Evolutionary conservation across 805 yeast species (phyloP), one percentile per base, ranked within the genome.

Genomic region (Barnettozyma californica): DNA sequence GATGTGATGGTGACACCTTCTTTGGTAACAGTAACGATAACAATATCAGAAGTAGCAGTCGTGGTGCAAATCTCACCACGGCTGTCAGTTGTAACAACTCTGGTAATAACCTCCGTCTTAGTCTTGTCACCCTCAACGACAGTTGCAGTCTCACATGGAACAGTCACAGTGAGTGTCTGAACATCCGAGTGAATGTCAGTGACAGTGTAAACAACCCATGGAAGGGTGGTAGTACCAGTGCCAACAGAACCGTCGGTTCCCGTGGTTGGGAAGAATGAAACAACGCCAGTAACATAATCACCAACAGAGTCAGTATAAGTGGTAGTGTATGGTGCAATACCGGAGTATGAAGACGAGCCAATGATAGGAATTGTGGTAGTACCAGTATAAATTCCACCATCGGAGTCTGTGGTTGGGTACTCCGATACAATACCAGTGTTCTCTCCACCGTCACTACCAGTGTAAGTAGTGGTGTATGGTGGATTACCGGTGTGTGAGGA

Each of bases 111-210:
- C 14, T 34, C 27, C 19, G 48, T 45, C 19, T 20, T 18, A 1
- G 44, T 45, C 26, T 33, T 9, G 13, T 34, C 43, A 13, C 43
- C 21, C 11, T 39, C 36, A 14, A 42, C 36, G 14, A 8, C 20
- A 14, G 41, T 41, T 0, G 41, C 11, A 6, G 49, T 44, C 26
- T 44, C 39, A 21, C 47, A 44, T 7, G 47, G 47, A 16, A 23
- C 47, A 9, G 48, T 45, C 2, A 45, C 40, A 34, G 48, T 40
- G 11, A 38, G 16, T n/a, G 45, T 46, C 5, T 31, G 14, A 31
- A 43, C 43, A 23, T 9, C 10, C 14, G 37, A 26, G 19, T 31
- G 35, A 23, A 34, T 29, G 21, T 46, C 45, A 14, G 49, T 38
- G 25, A 43, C 38, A 29, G 43, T 42, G 35, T 13, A 20, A 5